Percentiles rank a stretch among this genome's conserved stretches.
Conservation (phyloP, 768 basidiomycete species). For the Tulasnella sp. region DNA sequence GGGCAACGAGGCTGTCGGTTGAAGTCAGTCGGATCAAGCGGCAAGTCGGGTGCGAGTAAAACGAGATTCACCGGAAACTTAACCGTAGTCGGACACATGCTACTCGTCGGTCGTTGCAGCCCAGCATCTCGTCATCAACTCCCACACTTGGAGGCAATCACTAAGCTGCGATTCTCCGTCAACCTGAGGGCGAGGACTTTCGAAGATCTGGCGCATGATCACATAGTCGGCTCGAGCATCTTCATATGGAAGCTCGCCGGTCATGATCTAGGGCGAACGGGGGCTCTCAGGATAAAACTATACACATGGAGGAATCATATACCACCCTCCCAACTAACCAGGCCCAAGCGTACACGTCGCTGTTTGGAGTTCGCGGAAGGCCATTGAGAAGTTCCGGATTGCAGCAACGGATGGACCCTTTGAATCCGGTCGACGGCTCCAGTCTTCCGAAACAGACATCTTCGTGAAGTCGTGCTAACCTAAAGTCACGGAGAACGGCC, state of each 20-base stretch:
- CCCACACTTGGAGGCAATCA: neutral
- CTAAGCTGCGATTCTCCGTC: neutral
- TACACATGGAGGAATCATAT: neutral
- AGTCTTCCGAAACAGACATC: neutral
- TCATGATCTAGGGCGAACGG: neutral
- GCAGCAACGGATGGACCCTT: slow-evolving; percentile 2
- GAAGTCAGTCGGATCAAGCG: too few species aligned
- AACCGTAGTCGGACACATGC: neutral
- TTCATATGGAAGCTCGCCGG: neutral
- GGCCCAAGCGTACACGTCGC: slow-evolving; percentile 7
- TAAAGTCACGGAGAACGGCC: slow-evolving; percentile 2
- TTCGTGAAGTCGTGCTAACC: neutral
- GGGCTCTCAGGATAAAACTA: too few species aligned
- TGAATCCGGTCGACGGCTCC: neutral
- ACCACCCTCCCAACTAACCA: neutral
- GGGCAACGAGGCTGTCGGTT: neutral
- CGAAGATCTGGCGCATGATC: neutral
- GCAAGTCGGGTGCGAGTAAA: too few species aligned
- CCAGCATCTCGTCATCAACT: neutral
- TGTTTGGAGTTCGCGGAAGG: neutral
- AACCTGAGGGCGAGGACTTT: neutral
- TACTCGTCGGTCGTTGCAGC: neutral
- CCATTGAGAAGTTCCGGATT: slow-evolving; percentile 1
- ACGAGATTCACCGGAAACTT: neutral
- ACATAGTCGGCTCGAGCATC: neutral